Evolutionary conservation across 768 basidiomycete species (phyloP), one percentile per base, ranked within the genome.

Genomic region (Tulasnella calospora): DNA sequence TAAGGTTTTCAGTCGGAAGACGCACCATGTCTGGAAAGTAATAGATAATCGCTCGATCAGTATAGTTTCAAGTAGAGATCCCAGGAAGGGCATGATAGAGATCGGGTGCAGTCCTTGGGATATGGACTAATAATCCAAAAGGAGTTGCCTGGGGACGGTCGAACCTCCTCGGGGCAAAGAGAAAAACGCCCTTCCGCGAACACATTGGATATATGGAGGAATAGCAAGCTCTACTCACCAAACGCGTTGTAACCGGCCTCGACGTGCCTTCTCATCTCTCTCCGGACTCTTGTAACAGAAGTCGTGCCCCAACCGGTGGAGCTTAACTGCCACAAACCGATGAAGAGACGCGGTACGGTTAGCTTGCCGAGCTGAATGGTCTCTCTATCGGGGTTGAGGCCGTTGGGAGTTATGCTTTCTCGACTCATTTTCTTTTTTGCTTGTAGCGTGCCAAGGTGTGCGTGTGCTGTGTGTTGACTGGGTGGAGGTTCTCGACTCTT

Each of bases 281-380:
- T 85, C 74, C 90, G 89, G 78, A 95, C 88, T 81, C 89, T 90
- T 40, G 87, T 81, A 0, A 89, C 89, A 0, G 92, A 87, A 1
- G 92, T 92, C 71, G 88, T 91, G 27, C 94, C 94, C 94, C 94
- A 95, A 2, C 93, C 93, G 73, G 91, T 92, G 82, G 92, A 92
- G 15, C 94, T 94, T 47, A 95, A 88, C 80, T 95, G 94, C 94
- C 94, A 95, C 3, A 95, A 87, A 13, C 93, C 93, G 9, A 88
- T 89, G 91, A 92, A 93, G 76, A 94, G 82, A 76, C 93, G 89
- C 46, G 93, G 90, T 33, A 71, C 70, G 38, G 82, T 81, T 81
- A 89, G 87, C 6, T 88, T 88, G 21, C 92, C 92, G 33, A 92
- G 86, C 30, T 82, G 83, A 80, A 89, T 89, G 0, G 87, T 87